Percentiles rank a stretch among this genome's conserved stretches.
Conservation (phyloP, 2,329 filamentous ascomycete species). For the Tricladium varicosporioides region DNA sequence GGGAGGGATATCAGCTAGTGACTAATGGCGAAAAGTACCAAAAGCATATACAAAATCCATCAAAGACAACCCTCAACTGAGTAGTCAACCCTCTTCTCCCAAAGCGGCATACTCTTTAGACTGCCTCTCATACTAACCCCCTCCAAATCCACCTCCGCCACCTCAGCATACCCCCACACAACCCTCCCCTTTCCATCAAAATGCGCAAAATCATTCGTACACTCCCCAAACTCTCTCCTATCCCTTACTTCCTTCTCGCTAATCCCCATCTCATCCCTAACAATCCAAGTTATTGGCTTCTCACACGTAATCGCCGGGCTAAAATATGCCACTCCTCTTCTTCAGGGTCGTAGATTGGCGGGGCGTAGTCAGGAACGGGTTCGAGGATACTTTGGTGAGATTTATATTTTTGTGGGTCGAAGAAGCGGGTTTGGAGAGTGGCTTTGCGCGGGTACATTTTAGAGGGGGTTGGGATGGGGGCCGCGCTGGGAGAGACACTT, state of each 20-base stretch:
- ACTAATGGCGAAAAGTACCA: neutral
- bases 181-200: conserved; percentile 69
- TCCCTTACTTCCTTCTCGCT: conserved; percentile 74
- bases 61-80: conserved; percentile 8
- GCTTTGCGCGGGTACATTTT: conserved; percentile 37
- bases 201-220: conserved; percentile 73
- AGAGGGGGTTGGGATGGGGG: conserved; percentile 16
- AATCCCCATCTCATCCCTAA: conserved; percentile 70
- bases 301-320: conserved; percentile 64
- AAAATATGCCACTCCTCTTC: conserved; percentile 67
- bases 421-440: conserved; percentile 59
- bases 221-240: conserved; percentile 67
- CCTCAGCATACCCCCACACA: conserved; percentile 49
- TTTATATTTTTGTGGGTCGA: conserved; percentile 73
- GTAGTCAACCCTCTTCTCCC: conserved; percentile 29
- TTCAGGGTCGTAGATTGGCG: conserved; percentile 58
- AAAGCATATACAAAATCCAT: neutral
- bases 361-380: conserved; percentile 56
- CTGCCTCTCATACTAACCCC: no score
- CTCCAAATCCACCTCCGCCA: conserved; percentile 29
- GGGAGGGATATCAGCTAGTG: no score
- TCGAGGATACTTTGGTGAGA: conserved; percentile 69
- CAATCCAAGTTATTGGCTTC: conserved; percentile 76
- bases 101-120: conserved; percentile 25
- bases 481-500: conserved; percentile 26